Conservation (phyloP, 441 rosid species). For the Pelargonium australe region DNA sequence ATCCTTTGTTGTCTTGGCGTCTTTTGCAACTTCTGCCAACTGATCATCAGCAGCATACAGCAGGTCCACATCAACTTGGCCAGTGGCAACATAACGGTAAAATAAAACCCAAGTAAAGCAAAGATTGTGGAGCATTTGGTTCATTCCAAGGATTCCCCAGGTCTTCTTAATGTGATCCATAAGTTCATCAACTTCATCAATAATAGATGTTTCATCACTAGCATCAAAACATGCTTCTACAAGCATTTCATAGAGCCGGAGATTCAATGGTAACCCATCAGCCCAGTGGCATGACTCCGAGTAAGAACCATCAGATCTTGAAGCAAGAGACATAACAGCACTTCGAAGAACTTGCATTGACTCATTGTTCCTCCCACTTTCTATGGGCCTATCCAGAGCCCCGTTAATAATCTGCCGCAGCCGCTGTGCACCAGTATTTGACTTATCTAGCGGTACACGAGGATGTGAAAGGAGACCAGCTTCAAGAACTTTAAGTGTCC, state of each 20-base stretch:
- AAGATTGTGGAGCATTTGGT: constrained; percentile 75
- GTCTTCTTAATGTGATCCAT: constrained; percentile 94
- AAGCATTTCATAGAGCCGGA: constrained; percentile 77
- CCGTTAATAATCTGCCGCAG: constrained; percentile 66
- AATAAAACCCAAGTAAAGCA: constrained; percentile 93
- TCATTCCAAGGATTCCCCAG: constrained; percentile 83
- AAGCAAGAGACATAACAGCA: constrained; percentile 72
- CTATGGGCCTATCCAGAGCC: constrained; percentile 68
- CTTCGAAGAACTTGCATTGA: constrained; percentile 89
- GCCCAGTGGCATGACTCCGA: constrained; percentile 95
- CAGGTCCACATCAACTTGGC: constrained; percentile 69
- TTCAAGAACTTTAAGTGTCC: constrained; percentile 76
- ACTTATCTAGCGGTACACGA: constrained; percentile 68
- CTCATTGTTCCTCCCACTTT: constrained; percentile 89
- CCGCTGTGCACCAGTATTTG: constrained; percentile 51
- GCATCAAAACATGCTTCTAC: constrained; percentile 78
- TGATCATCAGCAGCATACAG: constrained; percentile 72
- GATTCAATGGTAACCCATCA: constrained; percentile 83
- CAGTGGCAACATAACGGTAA: constrained; percentile 69
- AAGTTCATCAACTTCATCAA: constrained; percentile 89
- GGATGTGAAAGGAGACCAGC: constrained; percentile 85
- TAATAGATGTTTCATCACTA: constrained; percentile 52
- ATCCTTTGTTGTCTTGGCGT: constrained; percentile 84
- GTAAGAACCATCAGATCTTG: constrained; percentile 73
- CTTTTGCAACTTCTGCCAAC: constrained; percentile 82